These are phyloP conservation scores for Syzygium grande DNA, from an alignment of 345 rosid genomes.

Conservation along the genomic window DNA sequence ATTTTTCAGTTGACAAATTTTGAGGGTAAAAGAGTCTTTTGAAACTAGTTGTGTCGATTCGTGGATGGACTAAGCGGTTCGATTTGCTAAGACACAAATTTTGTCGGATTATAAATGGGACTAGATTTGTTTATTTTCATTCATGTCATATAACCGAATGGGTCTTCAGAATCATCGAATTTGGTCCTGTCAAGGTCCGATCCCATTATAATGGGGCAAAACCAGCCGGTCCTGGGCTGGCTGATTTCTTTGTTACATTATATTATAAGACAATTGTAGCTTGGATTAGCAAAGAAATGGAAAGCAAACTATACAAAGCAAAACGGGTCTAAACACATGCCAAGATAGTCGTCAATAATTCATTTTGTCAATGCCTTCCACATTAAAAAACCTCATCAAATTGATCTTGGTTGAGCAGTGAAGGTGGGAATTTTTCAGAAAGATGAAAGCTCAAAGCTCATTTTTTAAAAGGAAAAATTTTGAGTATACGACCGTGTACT, in stretches of 20 bases:
- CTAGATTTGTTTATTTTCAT: no score
- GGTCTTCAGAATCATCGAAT: no score
- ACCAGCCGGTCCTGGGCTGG: fast-evolving
- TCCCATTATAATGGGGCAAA: no score
- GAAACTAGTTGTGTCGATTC: not conserved
- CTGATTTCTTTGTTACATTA: not conserved
- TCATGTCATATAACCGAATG: no score
- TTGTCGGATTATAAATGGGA: fast-evolving
- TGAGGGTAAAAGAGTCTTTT: not conserved
- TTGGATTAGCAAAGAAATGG: not conserved
- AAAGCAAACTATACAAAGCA: not conserved
- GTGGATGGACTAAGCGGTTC: not conserved
- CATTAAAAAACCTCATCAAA: not conserved
- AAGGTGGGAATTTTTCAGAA: no score
- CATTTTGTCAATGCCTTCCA: not conserved
- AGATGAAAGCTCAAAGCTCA: no score
- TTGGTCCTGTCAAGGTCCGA: no score
- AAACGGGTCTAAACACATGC: not conserved
- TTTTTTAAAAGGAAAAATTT: no score
- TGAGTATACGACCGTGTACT: no score
- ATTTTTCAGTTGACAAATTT: not conserved
- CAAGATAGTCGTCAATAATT: fast-evolving
- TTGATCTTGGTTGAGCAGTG: not conserved
- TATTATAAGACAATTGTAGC: not conserved
- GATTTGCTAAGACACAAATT: not conserved